Evolutionary conservation across 2,329 filamentous ascomycete genomes (phyloP).

Genomic region (Penicillium sp.): DNA sequence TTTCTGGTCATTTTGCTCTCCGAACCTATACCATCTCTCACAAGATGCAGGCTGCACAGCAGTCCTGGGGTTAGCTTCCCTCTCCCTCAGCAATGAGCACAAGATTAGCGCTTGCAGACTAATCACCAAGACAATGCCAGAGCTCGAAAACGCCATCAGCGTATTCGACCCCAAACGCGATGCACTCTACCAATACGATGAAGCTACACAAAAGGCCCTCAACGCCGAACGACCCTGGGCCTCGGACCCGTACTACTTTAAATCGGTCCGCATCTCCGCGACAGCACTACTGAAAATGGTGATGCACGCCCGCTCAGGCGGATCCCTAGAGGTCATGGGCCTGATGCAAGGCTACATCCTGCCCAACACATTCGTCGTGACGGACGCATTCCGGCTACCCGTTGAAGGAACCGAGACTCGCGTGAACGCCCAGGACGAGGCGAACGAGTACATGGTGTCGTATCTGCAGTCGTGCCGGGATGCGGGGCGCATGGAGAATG

Average conservation of each 20-base stretch:
- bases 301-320: conserved; percentile 96
- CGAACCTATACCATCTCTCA: background rate
- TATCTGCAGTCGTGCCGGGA: conserved; percentile 78
- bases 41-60: conserved; percentile 59
- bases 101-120: background rate
- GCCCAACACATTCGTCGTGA: conserved; percentile 81
- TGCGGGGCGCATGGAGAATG: conserved; percentile 80
- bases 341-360: conserved; percentile 95
- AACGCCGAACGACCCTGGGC: conserved; percentile 72
- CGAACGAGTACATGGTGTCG: conserved; percentile 94
- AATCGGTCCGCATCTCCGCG: conserved; percentile 87
- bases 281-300: conserved; percentile 98
- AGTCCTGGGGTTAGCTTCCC: conserved; percentile 59
- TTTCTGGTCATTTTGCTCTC: background rate
- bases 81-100: conserved; percentile 2
- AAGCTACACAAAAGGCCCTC: conserved; percentile 67
- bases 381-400: conserved; percentile 88
- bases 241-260: conserved; percentile 82
- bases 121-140: conserved; percentile 49
- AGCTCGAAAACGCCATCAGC: conserved; percentile 82
- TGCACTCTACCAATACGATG: conserved; percentile 84
- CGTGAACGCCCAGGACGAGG: conserved; percentile 93
- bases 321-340: conserved; percentile 92
- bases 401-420: conserved; percentile 98
- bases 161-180: conserved; percentile 86